Percentiles rank a stretch among this genome's conserved stretches.
Evolutionary conservation across 208 protist species (phyloP).

Genomic region (Phytomonas sp.): DNA sequence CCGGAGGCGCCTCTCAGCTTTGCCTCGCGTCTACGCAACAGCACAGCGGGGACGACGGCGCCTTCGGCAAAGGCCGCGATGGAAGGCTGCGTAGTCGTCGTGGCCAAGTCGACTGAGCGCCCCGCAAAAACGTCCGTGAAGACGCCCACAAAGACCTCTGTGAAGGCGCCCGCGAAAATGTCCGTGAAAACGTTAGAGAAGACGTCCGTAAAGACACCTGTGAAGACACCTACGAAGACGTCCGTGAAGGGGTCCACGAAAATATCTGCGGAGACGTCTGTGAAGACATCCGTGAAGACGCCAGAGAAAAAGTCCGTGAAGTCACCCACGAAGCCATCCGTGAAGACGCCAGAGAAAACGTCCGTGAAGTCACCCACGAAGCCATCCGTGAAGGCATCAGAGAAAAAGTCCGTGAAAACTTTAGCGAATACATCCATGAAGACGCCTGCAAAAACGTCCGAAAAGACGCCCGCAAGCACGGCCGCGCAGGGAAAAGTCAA

Average conservation of each 20-base stretch:
- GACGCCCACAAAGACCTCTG: too few relatives aligned
- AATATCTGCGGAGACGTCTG: constrained; percentile 8
- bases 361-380: neutral
- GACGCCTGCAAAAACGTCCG: constrained; percentile 5
- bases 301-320: constrained; percentile 12
- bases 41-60: constrained; percentile 2
- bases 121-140: too few relatives aligned
- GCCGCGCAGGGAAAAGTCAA: neutral
- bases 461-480: constrained; percentile 6
- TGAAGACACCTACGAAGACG: constrained; percentile 5
- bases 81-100: neutral
- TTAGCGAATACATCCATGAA: neutral
- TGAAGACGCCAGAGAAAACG: neutral
- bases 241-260: neutral
- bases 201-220: neutral
- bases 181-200: neutral
- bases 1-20: constrained; percentile 3
- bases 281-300: neutral
- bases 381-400: neutral
- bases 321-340: neutral
- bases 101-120: constrained; percentile 4
- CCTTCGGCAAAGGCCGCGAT: constrained; percentile 8
- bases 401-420: neutral
- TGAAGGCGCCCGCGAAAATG: neutral
- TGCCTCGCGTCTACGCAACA: constrained; percentile 5